Conservation (phyloP, 768 basidiomycete species). For the Lentinula lateritia region DNA sequence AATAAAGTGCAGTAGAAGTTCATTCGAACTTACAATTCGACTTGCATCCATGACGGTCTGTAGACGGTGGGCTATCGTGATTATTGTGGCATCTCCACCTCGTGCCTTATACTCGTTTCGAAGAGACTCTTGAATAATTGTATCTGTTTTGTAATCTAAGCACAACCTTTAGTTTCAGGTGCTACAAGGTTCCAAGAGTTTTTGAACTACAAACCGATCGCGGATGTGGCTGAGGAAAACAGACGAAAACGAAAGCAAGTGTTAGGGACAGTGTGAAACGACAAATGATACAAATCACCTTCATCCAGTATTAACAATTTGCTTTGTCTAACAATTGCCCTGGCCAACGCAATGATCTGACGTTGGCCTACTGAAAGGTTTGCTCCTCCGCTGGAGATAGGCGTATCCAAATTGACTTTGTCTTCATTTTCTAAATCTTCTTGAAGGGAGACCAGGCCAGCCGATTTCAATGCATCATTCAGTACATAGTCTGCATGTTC, state of each 20-base stretch:
- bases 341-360: slow-evolving; percentile 68
- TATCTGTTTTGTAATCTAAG: slow-evolving; percentile 54
- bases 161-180: too few species aligned
- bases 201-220: slow-evolving; percentile 16
- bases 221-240: neutral
- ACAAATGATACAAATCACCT: neutral
- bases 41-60: slow-evolving; percentile 59
- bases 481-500: slow-evolving; percentile 65
- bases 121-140: slow-evolving; percentile 64
- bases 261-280: slow-evolving; percentile 20
- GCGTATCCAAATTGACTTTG: slow-evolving; percentile 41
- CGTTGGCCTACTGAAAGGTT: slow-evolving; percentile 52
- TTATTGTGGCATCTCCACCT: slow-evolving; percentile 45
- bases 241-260: neutral
- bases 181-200: too few species aligned
- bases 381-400: slow-evolving; percentile 58
- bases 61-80: slow-evolving; percentile 52
- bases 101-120: slow-evolving; percentile 62
- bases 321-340: slow-evolving; percentile 40
- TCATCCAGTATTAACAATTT: slow-evolving; percentile 11
- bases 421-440: slow-evolving; percentile 21
- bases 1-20: neutral
- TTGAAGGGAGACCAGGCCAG: slow-evolving; percentile 45
- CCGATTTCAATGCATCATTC: slow-evolving; percentile 49
- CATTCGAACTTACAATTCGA: slow-evolving; percentile 21